Percentiles rank a stretch among this genome's conserved stretches.
These are phyloP conservation scores for Dothistroma septosporum DNA, from an alignment of 2,329 filamentous ascomycete species.

Conservation along the genomic window DNA sequence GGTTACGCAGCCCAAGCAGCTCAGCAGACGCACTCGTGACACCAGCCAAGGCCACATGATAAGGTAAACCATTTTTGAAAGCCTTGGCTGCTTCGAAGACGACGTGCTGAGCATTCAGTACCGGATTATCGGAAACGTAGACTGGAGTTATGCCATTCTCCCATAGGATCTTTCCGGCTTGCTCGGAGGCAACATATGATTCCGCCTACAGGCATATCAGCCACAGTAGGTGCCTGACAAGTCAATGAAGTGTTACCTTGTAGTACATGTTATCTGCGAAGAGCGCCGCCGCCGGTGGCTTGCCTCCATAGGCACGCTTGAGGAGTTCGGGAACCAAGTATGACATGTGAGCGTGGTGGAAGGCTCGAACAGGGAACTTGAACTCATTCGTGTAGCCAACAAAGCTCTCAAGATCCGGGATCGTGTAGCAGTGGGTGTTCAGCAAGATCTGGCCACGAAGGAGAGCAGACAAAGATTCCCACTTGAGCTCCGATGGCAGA, in stretches of 20 bases:
- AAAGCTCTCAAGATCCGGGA: conserved; percentile 65
- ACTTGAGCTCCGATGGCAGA: conserved; percentile 58
- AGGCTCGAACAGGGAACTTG: conserved; percentile 61
- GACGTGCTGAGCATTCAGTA: conserved; percentile 64
- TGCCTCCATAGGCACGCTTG: conserved; percentile 39
- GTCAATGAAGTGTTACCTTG: conserved; percentile 4
- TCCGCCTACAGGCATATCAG: conserved; percentile 51
- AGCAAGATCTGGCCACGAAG: conserved; percentile 64
- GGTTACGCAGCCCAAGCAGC: conserved; percentile 38
- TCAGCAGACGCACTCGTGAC: conserved; percentile 41
- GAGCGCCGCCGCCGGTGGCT: conserved; percentile 50
- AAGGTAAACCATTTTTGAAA: conserved; percentile 39
- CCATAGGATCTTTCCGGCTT: conserved; percentile 62
- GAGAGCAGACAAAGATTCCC: conserved; percentile 61
- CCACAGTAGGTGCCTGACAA: not conserved
- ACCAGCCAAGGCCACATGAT: conserved; percentile 40
- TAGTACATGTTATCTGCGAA: conserved; percentile 67
- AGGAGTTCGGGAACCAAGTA: conserved; percentile 61
- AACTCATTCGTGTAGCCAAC: conserved; percentile 70
- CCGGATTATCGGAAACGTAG: conserved; percentile 68
- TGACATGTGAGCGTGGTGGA: conserved; percentile 67
- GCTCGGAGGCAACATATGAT: conserved; percentile 60
- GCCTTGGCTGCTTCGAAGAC: conserved; percentile 54
- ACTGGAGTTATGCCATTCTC: conserved; percentile 62
- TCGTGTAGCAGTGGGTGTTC: conserved; percentile 67